Evolutionary conservation across 371 early-diverging fungal genomes (phyloP).

Genomic region (Mortierella sp.): DNA sequence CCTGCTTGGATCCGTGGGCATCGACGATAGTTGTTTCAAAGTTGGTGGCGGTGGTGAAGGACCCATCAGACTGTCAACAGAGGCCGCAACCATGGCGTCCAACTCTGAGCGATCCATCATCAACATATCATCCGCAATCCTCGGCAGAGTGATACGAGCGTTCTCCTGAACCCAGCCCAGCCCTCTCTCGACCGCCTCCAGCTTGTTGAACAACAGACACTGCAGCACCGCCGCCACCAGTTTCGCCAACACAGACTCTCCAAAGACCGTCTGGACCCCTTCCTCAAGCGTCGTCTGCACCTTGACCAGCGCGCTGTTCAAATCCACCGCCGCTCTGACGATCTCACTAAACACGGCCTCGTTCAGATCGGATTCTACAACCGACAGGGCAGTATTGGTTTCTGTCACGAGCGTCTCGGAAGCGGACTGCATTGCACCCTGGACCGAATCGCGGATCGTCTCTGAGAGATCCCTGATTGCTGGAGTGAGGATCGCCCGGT

Average conservation of each 20-base stretch:
- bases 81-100: conserved; percentile 8
- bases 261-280: conserved; percentile 35
- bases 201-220: conserved; percentile 39
- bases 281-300: conserved; percentile 24
- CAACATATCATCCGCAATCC: conserved; percentile 25
- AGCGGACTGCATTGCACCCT: conserved; percentile 8
- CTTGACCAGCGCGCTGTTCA: conserved; percentile 7
- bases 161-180: conserved; percentile 31
- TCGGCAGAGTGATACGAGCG: conserved; percentile 23
- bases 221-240: conserved; percentile 25
- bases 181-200: conserved; percentile 17
- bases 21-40: too few relatives aligned
- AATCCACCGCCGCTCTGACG: conserved; percentile 6
- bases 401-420: conserved; percentile 22
- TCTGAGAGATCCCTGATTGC: conserved; percentile 11
- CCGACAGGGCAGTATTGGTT: conserved; percentile 15
- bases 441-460: neutral
- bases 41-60: neutral
- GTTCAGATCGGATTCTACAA: conserved; percentile 34
- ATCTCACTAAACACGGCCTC: conserved; percentile 26
- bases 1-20: neutral
- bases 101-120: conserved; percentile 18
- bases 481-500: neutral
- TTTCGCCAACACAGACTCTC: conserved; percentile 17
- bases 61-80: neutral